Conservation (phyloP, 2,329 filamentous ascomycete species). For the Ophiostoma quercus region DNA sequence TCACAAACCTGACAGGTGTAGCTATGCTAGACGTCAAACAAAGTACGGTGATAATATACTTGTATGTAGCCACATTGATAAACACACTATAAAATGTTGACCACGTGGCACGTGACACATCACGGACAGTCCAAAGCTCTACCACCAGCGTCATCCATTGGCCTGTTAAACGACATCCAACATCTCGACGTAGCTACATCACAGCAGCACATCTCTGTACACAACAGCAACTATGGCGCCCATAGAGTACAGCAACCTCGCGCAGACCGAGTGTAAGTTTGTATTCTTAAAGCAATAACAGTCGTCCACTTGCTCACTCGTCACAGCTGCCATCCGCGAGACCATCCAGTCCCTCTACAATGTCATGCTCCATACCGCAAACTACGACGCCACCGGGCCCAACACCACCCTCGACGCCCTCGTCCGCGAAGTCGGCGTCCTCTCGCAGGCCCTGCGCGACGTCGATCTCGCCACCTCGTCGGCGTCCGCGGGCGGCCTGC, state of each 20-base stretch:
- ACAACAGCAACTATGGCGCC: conserved; percentile 38
- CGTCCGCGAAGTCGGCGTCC: conserved; percentile 47
- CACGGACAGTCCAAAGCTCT: not conserved
- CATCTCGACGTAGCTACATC: not conserved
- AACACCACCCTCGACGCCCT: conserved; percentile 53
- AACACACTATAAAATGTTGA: not conserved
- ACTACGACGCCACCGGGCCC: conserved; percentile 49
- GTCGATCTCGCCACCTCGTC: conserved; percentile 39
- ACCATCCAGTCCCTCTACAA: conserved; percentile 60
- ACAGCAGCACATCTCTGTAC: not conserved
- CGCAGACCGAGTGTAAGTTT: conserved; percentile 26
- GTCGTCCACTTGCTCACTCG: not conserved
- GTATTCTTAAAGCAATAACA: no score
- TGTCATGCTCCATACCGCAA: conserved; percentile 57
- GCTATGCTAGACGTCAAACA: not conserved
- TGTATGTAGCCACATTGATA: not conserved
- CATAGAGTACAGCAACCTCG: conserved; percentile 31
- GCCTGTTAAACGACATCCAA: not conserved
- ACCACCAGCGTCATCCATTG: not conserved
- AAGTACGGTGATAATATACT: not conserved
- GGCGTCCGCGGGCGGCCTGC: conserved; percentile 36
- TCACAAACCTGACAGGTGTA: not conserved
- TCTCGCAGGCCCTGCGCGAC: conserved; percentile 38
- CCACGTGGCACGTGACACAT: not conserved
- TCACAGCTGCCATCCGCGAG: conserved; percentile 34